Evolutionary conservation across 768 basidiomycete species (phyloP).

Genomic region (Mrakia hoshinonis): DNA sequence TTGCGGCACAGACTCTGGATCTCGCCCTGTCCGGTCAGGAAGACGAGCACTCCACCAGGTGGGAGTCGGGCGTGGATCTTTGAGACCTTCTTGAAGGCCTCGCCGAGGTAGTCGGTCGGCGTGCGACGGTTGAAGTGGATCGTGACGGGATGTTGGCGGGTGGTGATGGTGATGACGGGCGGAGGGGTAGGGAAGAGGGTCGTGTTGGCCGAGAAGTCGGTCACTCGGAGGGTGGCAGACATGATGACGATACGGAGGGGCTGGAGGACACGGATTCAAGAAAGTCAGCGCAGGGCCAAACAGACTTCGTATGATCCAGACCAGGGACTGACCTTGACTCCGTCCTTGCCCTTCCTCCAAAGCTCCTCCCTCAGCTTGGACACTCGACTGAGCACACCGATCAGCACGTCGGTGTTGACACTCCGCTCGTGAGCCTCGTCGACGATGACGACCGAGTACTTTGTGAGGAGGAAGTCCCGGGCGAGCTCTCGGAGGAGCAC

Average conservation of each 20-base stretch:
- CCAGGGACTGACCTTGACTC: constrained; percentile 50
- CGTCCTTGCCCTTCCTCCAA: constrained; percentile 65
- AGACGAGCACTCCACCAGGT: constrained; percentile 83
- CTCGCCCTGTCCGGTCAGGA: constrained; percentile 93
- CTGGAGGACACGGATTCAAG: constrained; percentile 39
- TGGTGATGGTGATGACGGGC: constrained; percentile 81
- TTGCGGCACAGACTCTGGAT: constrained; percentile 75
- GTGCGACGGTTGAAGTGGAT: constrained; percentile 87
- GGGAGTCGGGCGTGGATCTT: constrained; percentile 91
- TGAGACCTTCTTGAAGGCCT: constrained; percentile 77
- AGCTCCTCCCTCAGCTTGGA: constrained; percentile 77
- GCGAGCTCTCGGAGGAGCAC: constrained; percentile 87
- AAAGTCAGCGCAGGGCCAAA: background rate
- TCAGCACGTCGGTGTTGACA: constrained; percentile 94
- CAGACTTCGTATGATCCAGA: too few relatives aligned
- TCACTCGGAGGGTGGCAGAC: constrained; percentile 92
- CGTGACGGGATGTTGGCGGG: constrained; percentile 90
- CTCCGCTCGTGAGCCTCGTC: constrained; percentile 98
- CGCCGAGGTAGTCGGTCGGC: constrained; percentile 72
- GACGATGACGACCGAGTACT: constrained; percentile 89
- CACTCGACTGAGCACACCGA: constrained; percentile 92
- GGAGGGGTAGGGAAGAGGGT: constrained; percentile 72
- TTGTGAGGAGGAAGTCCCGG: constrained; percentile 81
- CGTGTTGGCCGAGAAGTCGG: constrained; percentile 80
- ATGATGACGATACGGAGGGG: constrained; percentile 91